Base-by-base conservation (phyloP, 2,329 filamentous ascomycete species). In the Tolypocladium ophioglossoides region DNA sequence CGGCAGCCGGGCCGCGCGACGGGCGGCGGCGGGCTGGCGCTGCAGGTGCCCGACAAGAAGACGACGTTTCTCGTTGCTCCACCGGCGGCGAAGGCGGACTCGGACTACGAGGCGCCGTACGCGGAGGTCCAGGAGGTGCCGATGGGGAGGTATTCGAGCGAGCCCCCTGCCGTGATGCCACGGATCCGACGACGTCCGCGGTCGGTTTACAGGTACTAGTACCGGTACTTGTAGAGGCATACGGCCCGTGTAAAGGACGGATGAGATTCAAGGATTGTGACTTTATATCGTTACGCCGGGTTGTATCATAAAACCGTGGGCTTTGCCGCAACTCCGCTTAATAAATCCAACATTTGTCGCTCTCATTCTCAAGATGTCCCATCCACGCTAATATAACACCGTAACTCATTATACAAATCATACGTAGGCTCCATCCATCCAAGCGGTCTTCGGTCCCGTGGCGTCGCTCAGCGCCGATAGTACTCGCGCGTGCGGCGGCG, bases 401-500 rank as follows among this genome's bases (percentile, higher is more conserved):
- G 14, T 11, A 12, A 18, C 7, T 46, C 41, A 46, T 46, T 46
- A 30, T n/a, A 11, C 12, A 8, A 46, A 46, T 30, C 35, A 5
- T n/a, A 4, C 24, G 24, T 30, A 30, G 4, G 8, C 4, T 30
- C 16, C 41, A 18, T 46, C 3, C 8, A 4, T 12, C 4, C 3
- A 30, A 30, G 24, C 41, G 1, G n/a, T 20, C 12, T 11, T 4
- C 12, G 5, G 6, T 35, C 6, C 11, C n/a, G 50, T 10, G 30
- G 18, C 41, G 39, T 22, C 35, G 30, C 9, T 55, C 49, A 59
- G 51, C 59, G 56, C 20, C 60, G 58, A 24, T 65, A 61, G 55
- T 72, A 71, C 41, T 68, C 66, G 32, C 64, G 62, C 55, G 62
- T 61, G 30, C 69, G 57, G 50, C 63, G 61, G 24, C 61, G 62